Percentiles rank a stretch among this genome's conserved stretches.
phyloP scores from a whole-genome alignment of 2,329 filamentous ascomycete genomes.

The Monosporascus sp. region DNA sequence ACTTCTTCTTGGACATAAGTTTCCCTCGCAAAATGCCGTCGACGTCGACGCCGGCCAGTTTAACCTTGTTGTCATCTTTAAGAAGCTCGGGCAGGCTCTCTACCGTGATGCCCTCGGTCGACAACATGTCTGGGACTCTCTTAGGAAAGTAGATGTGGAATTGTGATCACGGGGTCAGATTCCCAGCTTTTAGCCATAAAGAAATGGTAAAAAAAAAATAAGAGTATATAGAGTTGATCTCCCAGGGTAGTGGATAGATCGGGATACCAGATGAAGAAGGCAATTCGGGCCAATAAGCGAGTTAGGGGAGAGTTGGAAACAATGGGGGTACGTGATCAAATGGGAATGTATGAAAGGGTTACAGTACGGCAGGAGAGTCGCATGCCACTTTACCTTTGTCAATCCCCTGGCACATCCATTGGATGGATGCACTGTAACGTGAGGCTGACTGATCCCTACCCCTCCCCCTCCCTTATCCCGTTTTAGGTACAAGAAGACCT shows the following conservation, averaged over 20 bases:
- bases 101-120: slow-evolving; percentile 40
- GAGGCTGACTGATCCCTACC: not conserved
- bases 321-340: too few relatives aligned
- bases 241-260: too few relatives aligned
- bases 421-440: not conserved
- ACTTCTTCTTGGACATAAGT: slow-evolving; percentile 78
- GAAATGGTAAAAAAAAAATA: not conserved
- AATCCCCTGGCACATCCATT: not conserved
- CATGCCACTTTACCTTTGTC: not conserved
- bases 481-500: not conserved
- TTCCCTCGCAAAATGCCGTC: slow-evolving; percentile 76
- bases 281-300: too few relatives aligned
- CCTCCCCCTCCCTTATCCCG: not conserved
- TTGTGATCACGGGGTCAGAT: not conserved
- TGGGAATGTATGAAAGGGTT: too few relatives aligned
- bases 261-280: too few relatives aligned
- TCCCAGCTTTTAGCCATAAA: not conserved
- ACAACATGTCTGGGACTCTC: slow-evolving; percentile 15
- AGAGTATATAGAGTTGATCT: too few relatives aligned
- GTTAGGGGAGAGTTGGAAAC: too few relatives aligned
- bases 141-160: not conserved
- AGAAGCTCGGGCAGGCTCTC: slow-evolving; percentile 58
- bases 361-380: too few relatives aligned
- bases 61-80: slow-evolving; percentile 63
- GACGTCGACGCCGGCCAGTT: slow-evolving; percentile 71